Evolutionary conservation across 2,329 filamentous ascomycete genomes (phyloP).

Genomic region (Trichothecium sympodiale): DNA sequence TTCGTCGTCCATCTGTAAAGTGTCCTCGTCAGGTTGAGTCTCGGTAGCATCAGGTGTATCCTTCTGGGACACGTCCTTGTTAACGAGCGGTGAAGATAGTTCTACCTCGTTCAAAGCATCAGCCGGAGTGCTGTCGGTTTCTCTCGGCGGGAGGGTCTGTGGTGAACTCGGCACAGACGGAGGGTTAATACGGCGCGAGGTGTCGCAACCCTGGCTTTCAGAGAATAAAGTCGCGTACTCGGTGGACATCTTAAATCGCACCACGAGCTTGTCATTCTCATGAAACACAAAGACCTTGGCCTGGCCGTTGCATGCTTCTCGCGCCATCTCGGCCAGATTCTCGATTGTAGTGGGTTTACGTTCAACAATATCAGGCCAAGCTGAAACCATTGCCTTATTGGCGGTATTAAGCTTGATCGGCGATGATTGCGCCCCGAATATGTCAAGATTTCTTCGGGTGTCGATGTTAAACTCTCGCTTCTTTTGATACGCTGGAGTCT

Average conservation of each 20-base stretch:
- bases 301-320: conserved; percentile 13
- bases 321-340: conserved; percentile 15
- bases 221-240: conserved; percentile 19
- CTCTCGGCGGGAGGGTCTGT: too few species aligned
- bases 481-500: conserved; percentile 4
- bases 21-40: too few species aligned
- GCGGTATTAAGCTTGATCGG: conserved; percentile 3
- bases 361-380: not conserved
- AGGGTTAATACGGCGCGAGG: not conserved
- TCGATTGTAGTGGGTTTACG: conserved; percentile 11
- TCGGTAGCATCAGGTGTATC: too few species aligned
- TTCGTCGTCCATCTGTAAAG: too few species aligned
- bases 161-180: not conserved
- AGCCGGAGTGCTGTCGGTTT: too few species aligned
- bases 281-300: conserved; percentile 19
- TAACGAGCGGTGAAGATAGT: too few species aligned
- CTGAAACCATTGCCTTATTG: not conserved
- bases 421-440: conserved; percentile 16
- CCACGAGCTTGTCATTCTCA: conserved; percentile 19
- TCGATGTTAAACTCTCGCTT: conserved; percentile 20
- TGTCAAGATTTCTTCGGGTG: conserved; percentile 22
- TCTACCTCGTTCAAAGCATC: too few species aligned
- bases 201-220: conserved; percentile 11
- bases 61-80: too few species aligned
- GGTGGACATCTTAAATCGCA: conserved; percentile 26